These are phyloP conservation scores for Penicillium occitanis DNA, from an alignment of 2,329 filamentous ascomycete species.

Conservation along the genomic window DNA sequence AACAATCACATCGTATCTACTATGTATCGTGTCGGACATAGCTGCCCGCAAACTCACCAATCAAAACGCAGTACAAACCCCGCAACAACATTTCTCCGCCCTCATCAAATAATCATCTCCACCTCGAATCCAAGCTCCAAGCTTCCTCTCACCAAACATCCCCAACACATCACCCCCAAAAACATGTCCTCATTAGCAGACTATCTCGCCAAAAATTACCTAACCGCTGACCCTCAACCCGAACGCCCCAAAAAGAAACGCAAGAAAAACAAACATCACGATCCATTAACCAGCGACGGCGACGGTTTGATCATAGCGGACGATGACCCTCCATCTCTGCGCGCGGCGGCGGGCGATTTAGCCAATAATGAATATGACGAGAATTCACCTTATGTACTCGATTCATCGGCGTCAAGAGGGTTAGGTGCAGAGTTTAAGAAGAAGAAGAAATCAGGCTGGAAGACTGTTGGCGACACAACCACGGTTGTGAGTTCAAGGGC, in stretches of 20 bases:
- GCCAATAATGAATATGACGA: slow-evolving; percentile 40
- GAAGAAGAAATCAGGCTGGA: slow-evolving; percentile 65
- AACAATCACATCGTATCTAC: not conserved
- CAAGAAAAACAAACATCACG: slow-evolving; percentile 54
- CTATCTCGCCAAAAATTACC: slow-evolving; percentile 90
- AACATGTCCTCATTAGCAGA: slow-evolving; percentile 64
- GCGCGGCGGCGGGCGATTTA: slow-evolving; percentile 27
- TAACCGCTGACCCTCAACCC: slow-evolving; percentile 60
- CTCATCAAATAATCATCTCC: not conserved
- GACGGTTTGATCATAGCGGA: slow-evolving; percentile 42
- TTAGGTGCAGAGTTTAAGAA: slow-evolving; percentile 61
- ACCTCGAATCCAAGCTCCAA: not conserved
- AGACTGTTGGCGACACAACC: slow-evolving; percentile 16
- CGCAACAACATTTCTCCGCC: slow-evolving; percentile 26
- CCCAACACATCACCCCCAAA: not conserved
- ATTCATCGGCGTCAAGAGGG: slow-evolving; percentile 22
- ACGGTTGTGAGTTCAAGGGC: not conserved
- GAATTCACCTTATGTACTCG: slow-evolving; percentile 30
- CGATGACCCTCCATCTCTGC: slow-evolving; percentile 42
- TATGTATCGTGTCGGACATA: not conserved
- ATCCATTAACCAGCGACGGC: slow-evolving; percentile 37
- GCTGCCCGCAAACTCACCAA: not conserved
- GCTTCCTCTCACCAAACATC: not conserved
- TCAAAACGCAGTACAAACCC: not conserved
- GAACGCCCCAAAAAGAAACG: slow-evolving; percentile 52